phyloP scores from a whole-genome alignment of 1,284 basidiomycete genomes.

The Somion occarium region DNA sequence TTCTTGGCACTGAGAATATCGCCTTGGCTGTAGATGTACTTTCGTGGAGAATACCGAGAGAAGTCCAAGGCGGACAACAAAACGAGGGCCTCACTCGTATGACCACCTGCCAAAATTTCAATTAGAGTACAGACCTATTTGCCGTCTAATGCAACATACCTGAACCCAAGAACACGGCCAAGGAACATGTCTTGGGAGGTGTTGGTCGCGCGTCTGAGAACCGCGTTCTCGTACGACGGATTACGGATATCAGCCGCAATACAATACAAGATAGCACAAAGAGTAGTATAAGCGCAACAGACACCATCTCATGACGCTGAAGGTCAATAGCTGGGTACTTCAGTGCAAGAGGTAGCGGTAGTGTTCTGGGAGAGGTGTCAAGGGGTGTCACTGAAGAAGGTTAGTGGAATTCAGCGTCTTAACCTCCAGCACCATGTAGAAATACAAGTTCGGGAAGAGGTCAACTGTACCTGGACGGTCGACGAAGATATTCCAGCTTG shows the following conservation, averaged over 20 bases:
- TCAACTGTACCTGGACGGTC: no score
- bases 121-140: slow-evolving; percentile 2
- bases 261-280: slow-evolving; percentile 11
- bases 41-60: slow-evolving; percentile 69
- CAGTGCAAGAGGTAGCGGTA: no score
- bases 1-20: slow-evolving; percentile 79
- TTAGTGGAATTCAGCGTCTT: no score
- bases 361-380: no score
- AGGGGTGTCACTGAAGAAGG: no score
- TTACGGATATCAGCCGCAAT: slow-evolving; percentile 21
- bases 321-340: no score
- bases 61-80: slow-evolving; percentile 79
- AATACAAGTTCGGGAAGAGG: no score
- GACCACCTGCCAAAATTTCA: slow-evolving; percentile 69
- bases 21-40: slow-evolving; percentile 81
- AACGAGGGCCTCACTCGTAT: slow-evolving; percentile 85
- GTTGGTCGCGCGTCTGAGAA: slow-evolving; percentile 7
- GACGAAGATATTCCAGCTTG: no score
- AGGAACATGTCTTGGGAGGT: slow-evolving; percentile 32
- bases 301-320: no score
- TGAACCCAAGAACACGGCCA: slow-evolving; percentile 64
- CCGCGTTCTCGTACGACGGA: slow-evolving; percentile 9
- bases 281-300: slow-evolving; percentile 7
- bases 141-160: slow-evolving; percentile 32
- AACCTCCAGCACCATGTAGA: no score